A percentile compares a stretch with the other conserved stretches of the same genome.
Conservation (phyloP, 169 alveolate genomes). For the Plasmodium ovale region DNA sequence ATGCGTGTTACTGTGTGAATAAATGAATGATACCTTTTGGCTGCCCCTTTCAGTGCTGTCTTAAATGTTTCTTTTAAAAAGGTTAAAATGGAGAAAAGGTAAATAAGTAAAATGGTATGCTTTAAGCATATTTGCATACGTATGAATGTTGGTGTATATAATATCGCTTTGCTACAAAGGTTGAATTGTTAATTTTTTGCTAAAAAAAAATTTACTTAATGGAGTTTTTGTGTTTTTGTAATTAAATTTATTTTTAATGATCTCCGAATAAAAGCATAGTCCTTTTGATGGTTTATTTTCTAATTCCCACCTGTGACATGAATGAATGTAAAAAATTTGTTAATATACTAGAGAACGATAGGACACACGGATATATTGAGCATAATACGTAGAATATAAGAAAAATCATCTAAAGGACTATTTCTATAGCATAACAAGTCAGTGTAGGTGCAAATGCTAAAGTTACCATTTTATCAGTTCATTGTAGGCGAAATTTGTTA, state of each 20-base stretch:
- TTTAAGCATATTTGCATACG: background rate
- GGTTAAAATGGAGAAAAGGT: background rate
- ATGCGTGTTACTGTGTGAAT: no score
- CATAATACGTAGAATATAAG: background rate
- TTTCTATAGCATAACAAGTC: background rate
- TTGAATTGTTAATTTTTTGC: background rate
- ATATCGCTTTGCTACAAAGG: background rate
- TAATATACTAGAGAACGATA: background rate
- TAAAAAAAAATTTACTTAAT: conserved; percentile 56
- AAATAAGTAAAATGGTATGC: background rate
- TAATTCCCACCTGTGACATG: conserved; percentile 80
- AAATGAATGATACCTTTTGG: conserved; percentile 75
- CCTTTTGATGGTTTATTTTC: conserved; percentile 80
- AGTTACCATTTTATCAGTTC: conserved; percentile 79
- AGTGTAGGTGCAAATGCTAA: background rate
- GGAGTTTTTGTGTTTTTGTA: conserved; percentile 77
- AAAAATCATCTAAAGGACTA: background rate
- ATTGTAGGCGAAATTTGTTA: conserved; percentile 79
- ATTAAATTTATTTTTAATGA: conserved; percentile 41
- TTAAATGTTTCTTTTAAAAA: conserved; percentile 78
- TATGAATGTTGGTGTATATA: background rate
- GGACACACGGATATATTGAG: background rate
- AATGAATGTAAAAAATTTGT: background rate
- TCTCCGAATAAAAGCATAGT: conserved; percentile 80
- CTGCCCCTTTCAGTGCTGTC: conserved; percentile 83